Evolutionary conservation across 164 flowering plant species (phyloP).

Genomic region (Berberis thunbergii): DNA sequence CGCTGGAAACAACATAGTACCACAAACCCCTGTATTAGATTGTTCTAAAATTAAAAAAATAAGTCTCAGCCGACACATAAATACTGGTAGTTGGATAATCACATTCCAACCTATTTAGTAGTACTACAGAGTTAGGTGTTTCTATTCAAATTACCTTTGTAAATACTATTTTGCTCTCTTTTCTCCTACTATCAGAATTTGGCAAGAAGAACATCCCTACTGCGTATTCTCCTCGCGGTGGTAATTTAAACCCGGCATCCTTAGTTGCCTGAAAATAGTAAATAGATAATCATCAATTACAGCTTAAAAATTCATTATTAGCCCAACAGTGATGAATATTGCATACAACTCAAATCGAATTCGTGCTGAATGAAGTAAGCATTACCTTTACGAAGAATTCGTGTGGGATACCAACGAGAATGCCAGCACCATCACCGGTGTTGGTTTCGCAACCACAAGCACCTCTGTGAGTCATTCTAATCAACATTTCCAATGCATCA

Average conservation of each 20-base stretch:
- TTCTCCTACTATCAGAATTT: conserved; percentile 71
- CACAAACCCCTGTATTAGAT: no score
- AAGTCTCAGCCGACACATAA: background rate
- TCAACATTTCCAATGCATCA: no score
- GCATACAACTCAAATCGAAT: no score
- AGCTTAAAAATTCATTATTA: background rate
- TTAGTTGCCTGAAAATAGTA: conserved; percentile 48
- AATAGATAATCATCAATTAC: background rate
- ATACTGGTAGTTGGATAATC: background rate
- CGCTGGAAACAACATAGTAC: no score
- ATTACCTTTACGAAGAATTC: no score
- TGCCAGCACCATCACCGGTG: no score
- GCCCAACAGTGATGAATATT: no score
- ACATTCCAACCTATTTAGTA: background rate
- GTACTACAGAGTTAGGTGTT: background rate
- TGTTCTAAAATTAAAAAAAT: no score
- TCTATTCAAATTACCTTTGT: conserved; percentile 52
- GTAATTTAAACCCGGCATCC: conserved; percentile 76
- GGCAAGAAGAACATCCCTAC: conserved; percentile 98
- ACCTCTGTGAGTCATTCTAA: no score
- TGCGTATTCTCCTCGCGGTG: conserved; percentile 80
- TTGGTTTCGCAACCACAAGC: no score
- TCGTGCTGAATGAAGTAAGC: no score
- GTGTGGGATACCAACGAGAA: no score
- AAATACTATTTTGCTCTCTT: conserved; percentile 77